A percentile compares a stretch with the other conserved stretches of the same genome.
These are phyloP conservation scores for Aspergillus quadricinctus DNA, from an alignment of 2,329 filamentous ascomycete species.

Conservation along the genomic window DNA sequence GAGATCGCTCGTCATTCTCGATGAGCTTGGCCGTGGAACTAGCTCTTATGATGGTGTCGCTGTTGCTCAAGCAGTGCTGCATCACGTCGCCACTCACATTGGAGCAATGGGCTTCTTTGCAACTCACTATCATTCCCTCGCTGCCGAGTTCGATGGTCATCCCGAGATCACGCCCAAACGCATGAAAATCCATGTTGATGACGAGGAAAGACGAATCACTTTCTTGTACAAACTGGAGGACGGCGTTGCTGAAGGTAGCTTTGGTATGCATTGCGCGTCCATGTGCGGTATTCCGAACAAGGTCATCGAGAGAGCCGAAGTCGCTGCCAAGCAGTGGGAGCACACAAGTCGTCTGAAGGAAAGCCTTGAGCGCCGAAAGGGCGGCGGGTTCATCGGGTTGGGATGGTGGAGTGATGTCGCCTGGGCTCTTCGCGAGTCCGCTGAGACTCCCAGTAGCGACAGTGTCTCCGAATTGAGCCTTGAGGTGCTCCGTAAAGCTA, in stretches of 20 bases:
- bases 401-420: constrained; percentile 85
- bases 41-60: constrained; percentile 95
- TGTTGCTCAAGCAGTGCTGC: constrained; percentile 93
- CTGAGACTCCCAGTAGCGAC: constrained; percentile 27
- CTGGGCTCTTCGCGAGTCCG: constrained; percentile 62
- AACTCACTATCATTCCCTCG: constrained; percentile 93
- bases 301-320: constrained; percentile 81
- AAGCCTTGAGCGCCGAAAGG: constrained; percentile 74
- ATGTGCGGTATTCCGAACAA: constrained; percentile 91
- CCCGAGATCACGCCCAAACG: constrained; percentile 81
- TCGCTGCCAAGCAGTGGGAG: constrained; percentile 88
- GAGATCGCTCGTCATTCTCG: constrained; percentile 89
- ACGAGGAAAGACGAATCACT: constrained; percentile 77
- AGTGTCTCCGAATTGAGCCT: constrained; percentile 48
- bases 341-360: constrained; percentile 88
- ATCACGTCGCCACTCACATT: constrained; percentile 88
- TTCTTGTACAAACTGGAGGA: constrained; percentile 93
- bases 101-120: constrained; percentile 96
- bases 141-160: constrained; percentile 82
- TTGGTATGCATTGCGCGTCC: constrained; percentile 97
- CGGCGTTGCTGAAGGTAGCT: constrained; percentile 91
- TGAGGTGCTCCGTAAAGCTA: constrained; percentile 54
- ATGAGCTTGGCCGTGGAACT: constrained; percentile 92
- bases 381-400: constrained; percentile 75
- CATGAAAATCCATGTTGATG: constrained; percentile 94